These are phyloP conservation scores for Cystoderma amianthinum DNA, from an alignment of 768 basidiomycete species.

Conservation along the genomic window DNA sequence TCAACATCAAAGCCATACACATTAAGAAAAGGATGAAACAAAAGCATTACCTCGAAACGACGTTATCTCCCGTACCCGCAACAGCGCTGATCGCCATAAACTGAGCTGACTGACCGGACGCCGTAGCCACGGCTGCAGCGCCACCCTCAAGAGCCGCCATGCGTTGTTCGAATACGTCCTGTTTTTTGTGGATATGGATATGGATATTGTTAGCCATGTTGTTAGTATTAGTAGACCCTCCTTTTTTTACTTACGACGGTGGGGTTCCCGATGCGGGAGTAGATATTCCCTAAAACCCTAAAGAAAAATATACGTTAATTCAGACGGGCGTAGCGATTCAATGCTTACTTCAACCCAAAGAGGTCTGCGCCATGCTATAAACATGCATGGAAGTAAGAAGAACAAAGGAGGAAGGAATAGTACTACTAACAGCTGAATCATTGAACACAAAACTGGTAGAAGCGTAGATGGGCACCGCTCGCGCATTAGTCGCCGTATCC, in stretches of 20 bases:
- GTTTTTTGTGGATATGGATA: neutral
- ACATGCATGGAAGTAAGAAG: neutral
- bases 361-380: conserved; percentile 64
- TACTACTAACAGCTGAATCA: conserved; percentile 53
- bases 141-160: conserved; percentile 81
- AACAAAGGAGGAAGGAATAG: neutral
- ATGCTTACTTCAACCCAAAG: conserved; percentile 48
- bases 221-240: no score
- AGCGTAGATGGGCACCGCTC: conserved; percentile 75
- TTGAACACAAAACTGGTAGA: conserved; percentile 71
- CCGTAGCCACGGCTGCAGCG: conserved; percentile 62
- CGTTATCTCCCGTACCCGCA: conserved; percentile 66
- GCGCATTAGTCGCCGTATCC: conserved; percentile 61
- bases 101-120: conserved; percentile 74
- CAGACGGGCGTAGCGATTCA: no score
- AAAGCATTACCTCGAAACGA: conserved; percentile 50
- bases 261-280: conserved; percentile 65
- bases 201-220: neutral
- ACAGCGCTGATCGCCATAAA: conserved; percentile 62
- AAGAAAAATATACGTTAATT: no score
- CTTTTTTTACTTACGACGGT: conserved; percentile 50
- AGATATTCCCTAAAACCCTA: conserved; percentile 53
- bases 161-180: conserved; percentile 78
- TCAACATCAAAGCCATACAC: conserved; percentile 2
- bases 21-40: neutral